Base-by-base conservation (phyloP, 306 rosid genomes). In the Comarum palustre region DNA sequence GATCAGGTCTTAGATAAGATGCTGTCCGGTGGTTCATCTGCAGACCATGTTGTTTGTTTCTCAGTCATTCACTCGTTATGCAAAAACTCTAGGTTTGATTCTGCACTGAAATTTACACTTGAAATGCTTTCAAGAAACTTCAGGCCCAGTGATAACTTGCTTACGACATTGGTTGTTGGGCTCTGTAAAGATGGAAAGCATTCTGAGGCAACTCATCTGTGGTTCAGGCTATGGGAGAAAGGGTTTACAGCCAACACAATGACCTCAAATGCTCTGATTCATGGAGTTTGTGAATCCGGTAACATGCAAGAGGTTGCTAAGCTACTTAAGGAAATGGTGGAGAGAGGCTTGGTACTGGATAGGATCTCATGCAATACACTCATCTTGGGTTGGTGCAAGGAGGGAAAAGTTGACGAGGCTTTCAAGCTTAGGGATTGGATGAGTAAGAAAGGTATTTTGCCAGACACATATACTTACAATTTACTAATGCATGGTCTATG, bases 291-390 rank as follows among this genome's bases (percentile, higher is more conserved):
- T 59, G 65, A 29, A 59, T 27, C 65, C 8, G 1, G 65, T 59
- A 59, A 9, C 65, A 59, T 59, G 65, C 20, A 59, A 27, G 65
- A 59, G 36, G 65, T 59, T 29, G 39, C 65, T 29, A 59, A n/a
- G 10, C 19, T 59, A 15, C 65, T 59, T 39, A 59, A 59, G 65
- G 39, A 59, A 59, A 59, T 29, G 65, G 39, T 29, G 29, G 39
- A 59, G 65, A 59, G n/a, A 59, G 65, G 65, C 36, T 59, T 59
- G 38, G 39, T 59, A 29, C 32, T 59, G 39, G 65, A 59, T 59
- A 59, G n/a, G 65, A 59, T 59, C 65, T 27, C 65, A 59, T 59
- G 65, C 65, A 59, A 59, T 19, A 59, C 65, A 29, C 65, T 59
- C 65, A 59, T 59, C 65, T 13, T 15, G 8, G 39, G 39, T 14